These are phyloP conservation scores for Colletotrichum godetiae DNA, from an alignment of 2,329 filamentous ascomycete genomes.

Conservation along the genomic window DNA sequence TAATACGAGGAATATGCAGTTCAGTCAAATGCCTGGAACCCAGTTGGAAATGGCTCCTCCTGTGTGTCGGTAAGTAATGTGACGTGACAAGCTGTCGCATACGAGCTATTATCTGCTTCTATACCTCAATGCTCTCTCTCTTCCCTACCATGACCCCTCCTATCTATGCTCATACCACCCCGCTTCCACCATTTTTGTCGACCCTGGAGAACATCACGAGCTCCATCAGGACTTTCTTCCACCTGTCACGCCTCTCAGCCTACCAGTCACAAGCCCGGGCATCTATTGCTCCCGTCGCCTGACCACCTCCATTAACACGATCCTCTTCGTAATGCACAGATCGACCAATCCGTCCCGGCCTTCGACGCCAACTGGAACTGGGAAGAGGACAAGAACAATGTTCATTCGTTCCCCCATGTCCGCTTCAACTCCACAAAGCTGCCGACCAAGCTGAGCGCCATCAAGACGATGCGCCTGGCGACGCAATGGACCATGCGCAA, in stretches of 20 bases:
- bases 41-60: slow-evolving; percentile 41
- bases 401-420: slow-evolving; percentile 49
- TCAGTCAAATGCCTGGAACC: slow-evolving; percentile 46
- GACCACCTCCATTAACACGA: not conserved
- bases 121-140: not conserved
- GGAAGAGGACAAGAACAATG: slow-evolving; percentile 40
- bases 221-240: not conserved
- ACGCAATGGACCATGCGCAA: slow-evolving; percentile 44
- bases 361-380: slow-evolving; percentile 48
- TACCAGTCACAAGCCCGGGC: too few relatives aligned
- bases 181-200: not conserved
- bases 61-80: slow-evolving; percentile 43
- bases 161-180: not conserved
- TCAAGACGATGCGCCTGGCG: slow-evolving; percentile 41
- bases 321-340: slow-evolving; percentile 17
- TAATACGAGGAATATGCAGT: slow-evolving; percentile 36
- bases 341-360: slow-evolving; percentile 41
- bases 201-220: not conserved
- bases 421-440: slow-evolving; percentile 42
- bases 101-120: not conserved
- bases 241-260: not conserved
- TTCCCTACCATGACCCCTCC: not conserved
- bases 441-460: slow-evolving; percentile 42
- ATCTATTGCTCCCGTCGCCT: not conserved
- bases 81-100: not conserved